These are phyloP conservation scores for Lepidium sativum DNA, from an alignment of 345 rosid species.

Conservation along the genomic window DNA sequence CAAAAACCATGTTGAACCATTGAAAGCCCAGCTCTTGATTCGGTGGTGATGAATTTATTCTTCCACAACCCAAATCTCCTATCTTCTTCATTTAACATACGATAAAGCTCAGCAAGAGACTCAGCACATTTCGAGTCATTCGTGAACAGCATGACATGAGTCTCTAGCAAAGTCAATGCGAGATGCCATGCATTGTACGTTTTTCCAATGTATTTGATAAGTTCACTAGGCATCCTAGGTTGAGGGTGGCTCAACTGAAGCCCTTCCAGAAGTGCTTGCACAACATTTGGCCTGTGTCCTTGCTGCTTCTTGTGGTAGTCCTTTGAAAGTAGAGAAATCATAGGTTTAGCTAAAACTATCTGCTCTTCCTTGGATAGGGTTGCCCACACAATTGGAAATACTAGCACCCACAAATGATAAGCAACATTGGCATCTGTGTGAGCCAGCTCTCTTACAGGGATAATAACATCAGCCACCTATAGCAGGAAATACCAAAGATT, in stretches of 20 bases:
- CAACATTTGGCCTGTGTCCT: constrained; percentile 86
- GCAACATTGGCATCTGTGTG: constrained; percentile 93
- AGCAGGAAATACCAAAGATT: constrained; percentile 30
- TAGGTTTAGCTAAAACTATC: constrained; percentile 76
- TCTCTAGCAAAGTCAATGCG: constrained; percentile 82
- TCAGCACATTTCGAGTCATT: constrained; percentile 90
- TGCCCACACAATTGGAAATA: constrained; percentile 95
- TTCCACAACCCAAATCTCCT: constrained; percentile 99
- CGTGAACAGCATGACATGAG: constrained; percentile 81
- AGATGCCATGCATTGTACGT: constrained; percentile 99
- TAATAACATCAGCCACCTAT: constrained; percentile 84
- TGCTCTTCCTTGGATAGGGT: constrained; percentile 84
- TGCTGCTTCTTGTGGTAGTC: constrained; percentile 98
- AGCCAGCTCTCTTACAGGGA: constrained; percentile 87
- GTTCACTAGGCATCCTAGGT: constrained; percentile 97
- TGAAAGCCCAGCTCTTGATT: constrained; percentile 94
- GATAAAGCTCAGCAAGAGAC: constrained; percentile 92
- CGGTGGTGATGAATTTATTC: constrained; percentile 78
- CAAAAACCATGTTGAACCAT: constrained; percentile 97
- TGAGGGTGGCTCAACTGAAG: constrained; percentile 98
- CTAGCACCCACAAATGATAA: constrained; percentile 92
- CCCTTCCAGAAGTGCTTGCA: constrained; percentile 97
- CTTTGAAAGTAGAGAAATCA: constrained; percentile 72
- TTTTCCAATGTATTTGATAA: constrained; percentile 91
- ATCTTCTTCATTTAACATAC: constrained; percentile 89